A percentile compares a stretch with the other conserved stretches of the same genome.
Conservation (phyloP, 208 protist species). For the Acanthamoeba royreba region DNA sequence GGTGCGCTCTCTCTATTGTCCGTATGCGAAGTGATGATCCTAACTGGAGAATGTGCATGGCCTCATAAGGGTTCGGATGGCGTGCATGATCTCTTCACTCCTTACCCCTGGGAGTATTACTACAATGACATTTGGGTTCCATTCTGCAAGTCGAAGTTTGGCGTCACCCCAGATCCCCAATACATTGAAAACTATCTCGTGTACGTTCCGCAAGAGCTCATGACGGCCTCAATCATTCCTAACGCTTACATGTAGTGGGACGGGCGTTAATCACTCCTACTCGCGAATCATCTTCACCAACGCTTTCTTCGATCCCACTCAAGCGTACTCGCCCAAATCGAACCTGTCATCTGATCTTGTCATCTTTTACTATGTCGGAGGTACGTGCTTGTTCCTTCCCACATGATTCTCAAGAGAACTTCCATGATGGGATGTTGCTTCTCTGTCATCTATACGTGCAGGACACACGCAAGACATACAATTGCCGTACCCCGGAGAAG, state of each 20-base stretch:
- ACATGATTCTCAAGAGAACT: neutral
- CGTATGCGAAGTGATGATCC: too few relatives aligned
- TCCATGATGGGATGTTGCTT: neutral
- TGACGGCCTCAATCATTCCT: too few relatives aligned
- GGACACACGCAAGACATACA: neutral
- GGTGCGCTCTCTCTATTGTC: neutral
- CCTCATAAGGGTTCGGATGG: slow-evolving; percentile 31
- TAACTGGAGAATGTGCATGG: neutral
- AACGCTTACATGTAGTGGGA: too few relatives aligned
- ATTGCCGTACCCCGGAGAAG: neutral
- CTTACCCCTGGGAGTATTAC: neutral
- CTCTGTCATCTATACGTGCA: neutral
- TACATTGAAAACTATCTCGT: neutral
- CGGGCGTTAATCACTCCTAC: neutral
- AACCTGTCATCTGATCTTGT: neutral
- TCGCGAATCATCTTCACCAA: neutral
- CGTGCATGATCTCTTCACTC: slow-evolving; percentile 62
- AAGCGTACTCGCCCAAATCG: neutral
- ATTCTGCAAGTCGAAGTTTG: neutral
- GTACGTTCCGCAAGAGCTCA: too few relatives aligned
- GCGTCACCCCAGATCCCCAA: neutral
- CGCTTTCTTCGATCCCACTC: neutral
- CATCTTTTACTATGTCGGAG: neutral
- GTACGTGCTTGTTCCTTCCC: neutral
- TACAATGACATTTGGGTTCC: neutral